Evolutionary conservation across 306 rosid species (phyloP), one percentile per base, ranked within the genome.

Genomic region (Cicer pinnatifidum): DNA sequence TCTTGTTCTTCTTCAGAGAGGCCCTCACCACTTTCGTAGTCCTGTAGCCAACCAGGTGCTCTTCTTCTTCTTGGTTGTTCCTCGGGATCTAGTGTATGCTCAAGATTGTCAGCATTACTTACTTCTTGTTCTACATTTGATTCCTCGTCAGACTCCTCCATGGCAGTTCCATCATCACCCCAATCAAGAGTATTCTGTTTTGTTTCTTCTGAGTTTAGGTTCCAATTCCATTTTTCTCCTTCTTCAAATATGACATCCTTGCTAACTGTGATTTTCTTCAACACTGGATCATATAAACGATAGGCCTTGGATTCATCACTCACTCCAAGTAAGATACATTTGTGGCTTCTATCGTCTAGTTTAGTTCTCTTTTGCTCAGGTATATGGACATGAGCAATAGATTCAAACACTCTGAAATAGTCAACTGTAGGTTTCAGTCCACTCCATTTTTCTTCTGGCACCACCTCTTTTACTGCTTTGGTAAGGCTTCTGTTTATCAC

Each of bases 1-100:
- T 64, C 38, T 64, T 64, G 52, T 17, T 64, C 70, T 43, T 64
- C 70, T 64, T 64, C 16, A 43, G 38, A 64, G 9, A 41, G 38
- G 5, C 33, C 38, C 5, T 64, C 70, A 15, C 15, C 16, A 63
- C n/a, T 64, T 63, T 39, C 69, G 13, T 63, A 63, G 7, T 63
- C 50, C 9, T 40, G 5, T 48, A 39, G 7, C 13, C 35, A 38
- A 15, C 12, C 8, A 7, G 50, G 50, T 40, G 48, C 7, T 63
- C 3, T 63, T 40, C 69, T 63, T 15, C 47, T 15, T 63, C 33
- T 63, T 13, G 28, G 69, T 39, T 8, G n/a, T 63, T 39, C 50
- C 67, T n/a, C 23, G 11, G 20, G 20, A 1, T 61, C 23, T 38
- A 38, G 11, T 6, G 67, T 38, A n/a, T 60, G 46, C 20, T 60